Conservation (phyloP, 2,329 filamentous ascomycete genomes). For the Curvularia sp. region DNA sequence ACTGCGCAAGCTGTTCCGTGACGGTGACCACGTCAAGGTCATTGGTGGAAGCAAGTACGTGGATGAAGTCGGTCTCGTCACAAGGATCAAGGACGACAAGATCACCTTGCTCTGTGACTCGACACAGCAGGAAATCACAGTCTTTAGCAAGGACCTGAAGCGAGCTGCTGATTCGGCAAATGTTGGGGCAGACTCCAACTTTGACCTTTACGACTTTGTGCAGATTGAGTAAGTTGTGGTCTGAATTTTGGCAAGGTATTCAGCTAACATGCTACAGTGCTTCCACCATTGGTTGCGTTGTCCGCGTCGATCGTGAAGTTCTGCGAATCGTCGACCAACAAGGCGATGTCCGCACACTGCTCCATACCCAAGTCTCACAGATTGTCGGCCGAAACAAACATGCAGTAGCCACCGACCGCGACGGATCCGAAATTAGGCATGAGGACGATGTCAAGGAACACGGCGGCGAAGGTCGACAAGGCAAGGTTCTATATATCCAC, state of each 20-base stretch:
- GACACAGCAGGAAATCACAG: slow-evolving; percentile 90
- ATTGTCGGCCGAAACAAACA: slow-evolving; percentile 82
- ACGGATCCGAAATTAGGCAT: slow-evolving; percentile 88
- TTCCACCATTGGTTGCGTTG: slow-evolving; percentile 88
- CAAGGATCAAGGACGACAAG: slow-evolving; percentile 88
- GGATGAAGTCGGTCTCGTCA: slow-evolving; percentile 96
- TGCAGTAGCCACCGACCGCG: slow-evolving; percentile 89
- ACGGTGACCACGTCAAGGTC: slow-evolving; percentile 98
- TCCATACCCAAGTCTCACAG: slow-evolving; percentile 91
- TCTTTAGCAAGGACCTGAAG: slow-evolving; percentile 95
- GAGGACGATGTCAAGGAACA: slow-evolving; percentile 94
- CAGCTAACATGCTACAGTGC: slow-evolving; percentile 57
- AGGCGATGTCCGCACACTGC: slow-evolving; percentile 78
- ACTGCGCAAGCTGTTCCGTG: slow-evolving; percentile 87
- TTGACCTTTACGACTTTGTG: slow-evolving; percentile 89
- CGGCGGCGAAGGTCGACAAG: slow-evolving; percentile 82
- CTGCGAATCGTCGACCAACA: slow-evolving; percentile 90
- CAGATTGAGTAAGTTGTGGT: slow-evolving; percentile 74
- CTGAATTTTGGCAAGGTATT: slow-evolving; percentile 1
- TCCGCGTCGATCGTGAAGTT: slow-evolving; percentile 94
- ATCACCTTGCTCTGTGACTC: slow-evolving; percentile 94
- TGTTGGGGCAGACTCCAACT: slow-evolving; percentile 84
- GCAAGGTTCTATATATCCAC: slow-evolving; percentile 92
- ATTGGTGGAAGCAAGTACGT: slow-evolving; percentile 93
- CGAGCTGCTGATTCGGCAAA: slow-evolving; percentile 92